Conservation (phyloP, 1,284 basidiomycete species). For the Leucoagaricus sp. region DNA sequence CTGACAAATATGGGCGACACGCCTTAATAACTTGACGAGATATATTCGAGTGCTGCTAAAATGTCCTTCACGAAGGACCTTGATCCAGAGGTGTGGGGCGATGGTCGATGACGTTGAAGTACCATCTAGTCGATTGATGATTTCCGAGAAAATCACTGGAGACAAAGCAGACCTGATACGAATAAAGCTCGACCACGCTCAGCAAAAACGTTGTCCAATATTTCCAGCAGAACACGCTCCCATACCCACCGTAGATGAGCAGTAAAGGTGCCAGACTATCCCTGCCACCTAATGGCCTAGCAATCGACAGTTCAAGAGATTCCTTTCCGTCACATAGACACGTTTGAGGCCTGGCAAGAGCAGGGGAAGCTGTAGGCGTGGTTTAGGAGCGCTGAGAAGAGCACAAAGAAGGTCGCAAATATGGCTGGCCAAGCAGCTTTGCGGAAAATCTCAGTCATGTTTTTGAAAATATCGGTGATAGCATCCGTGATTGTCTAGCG, state of each 20-base stretch:
- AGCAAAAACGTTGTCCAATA: constrained; percentile 4
- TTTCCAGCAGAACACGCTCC: constrained; percentile 7
- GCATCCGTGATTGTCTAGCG: background rate
- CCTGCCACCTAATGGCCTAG: background rate
- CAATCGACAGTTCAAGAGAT: constrained; percentile 2
- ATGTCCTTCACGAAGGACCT: constrained; percentile 5
- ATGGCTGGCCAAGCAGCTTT: background rate
- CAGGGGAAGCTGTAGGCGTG: constrained; percentile 1
- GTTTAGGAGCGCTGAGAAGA: background rate
- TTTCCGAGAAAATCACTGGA: constrained; percentile 7
- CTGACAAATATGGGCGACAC: constrained; percentile 2
- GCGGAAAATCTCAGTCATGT: background rate
- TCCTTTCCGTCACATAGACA: constrained; percentile 5
- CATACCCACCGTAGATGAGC: constrained; percentile 11
- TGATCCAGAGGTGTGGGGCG: background rate
- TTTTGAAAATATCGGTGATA: background rate
- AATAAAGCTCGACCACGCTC: too few relatives aligned
- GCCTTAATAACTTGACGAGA: background rate
- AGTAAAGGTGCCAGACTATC: constrained; percentile 1
- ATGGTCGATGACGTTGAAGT: too few relatives aligned
- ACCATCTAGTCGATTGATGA: constrained; percentile 3
- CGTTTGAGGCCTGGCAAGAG: background rate
- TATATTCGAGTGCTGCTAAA: background rate
- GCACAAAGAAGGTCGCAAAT: background rate
- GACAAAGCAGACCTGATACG: too few relatives aligned